Evolutionary conservation across 2,329 filamentous ascomycete genomes (phyloP).

Genomic region (Alternaria rosae): DNA sequence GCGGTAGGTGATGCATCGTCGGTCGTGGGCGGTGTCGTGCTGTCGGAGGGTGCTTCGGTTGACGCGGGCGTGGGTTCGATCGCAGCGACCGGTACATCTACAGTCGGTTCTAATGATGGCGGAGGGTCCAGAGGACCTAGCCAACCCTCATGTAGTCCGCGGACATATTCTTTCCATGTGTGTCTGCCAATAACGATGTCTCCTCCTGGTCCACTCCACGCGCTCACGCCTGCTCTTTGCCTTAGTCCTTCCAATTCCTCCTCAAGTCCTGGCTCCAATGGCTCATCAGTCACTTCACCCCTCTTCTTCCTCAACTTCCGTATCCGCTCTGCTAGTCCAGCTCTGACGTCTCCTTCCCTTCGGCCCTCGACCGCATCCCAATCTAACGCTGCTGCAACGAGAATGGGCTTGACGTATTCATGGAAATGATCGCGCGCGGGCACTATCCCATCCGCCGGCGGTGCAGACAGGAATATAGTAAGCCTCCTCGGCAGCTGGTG

Average conservation of each 20-base stretch:
- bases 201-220: slow-evolving; percentile 77
- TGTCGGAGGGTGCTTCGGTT: slow-evolving; percentile 19
- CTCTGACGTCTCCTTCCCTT: slow-evolving; percentile 90
- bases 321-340: slow-evolving; percentile 85
- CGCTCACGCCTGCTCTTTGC: slow-evolving; percentile 69
- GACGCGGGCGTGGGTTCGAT: slow-evolving; percentile 13
- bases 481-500: slow-evolving; percentile 81
- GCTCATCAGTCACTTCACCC: slow-evolving; percentile 58
- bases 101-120: slow-evolving; percentile 25
- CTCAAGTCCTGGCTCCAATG: slow-evolving; percentile 59
- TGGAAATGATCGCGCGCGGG: slow-evolving; percentile 93
- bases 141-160: slow-evolving; percentile 96
- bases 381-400: slow-evolving; percentile 88
- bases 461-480: slow-evolving; percentile 84
- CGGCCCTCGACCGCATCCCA: slow-evolving; percentile 96
- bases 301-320: slow-evolving; percentile 69
- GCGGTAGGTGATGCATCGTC: slow-evolving; percentile 49
- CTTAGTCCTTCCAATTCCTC: slow-evolving; percentile 71
- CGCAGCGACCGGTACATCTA: slow-evolving; percentile 27
- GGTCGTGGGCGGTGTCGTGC: slow-evolving; percentile 18
- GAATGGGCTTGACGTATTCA: slow-evolving; percentile 91
- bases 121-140: slow-evolving; percentile 80
- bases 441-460: slow-evolving; percentile 85
- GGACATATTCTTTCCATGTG: slow-evolving; percentile 96
- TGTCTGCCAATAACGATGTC: slow-evolving; percentile 90